Conservation (phyloP, 208 protist species). For the Trypanosoma lewisi region DNA sequence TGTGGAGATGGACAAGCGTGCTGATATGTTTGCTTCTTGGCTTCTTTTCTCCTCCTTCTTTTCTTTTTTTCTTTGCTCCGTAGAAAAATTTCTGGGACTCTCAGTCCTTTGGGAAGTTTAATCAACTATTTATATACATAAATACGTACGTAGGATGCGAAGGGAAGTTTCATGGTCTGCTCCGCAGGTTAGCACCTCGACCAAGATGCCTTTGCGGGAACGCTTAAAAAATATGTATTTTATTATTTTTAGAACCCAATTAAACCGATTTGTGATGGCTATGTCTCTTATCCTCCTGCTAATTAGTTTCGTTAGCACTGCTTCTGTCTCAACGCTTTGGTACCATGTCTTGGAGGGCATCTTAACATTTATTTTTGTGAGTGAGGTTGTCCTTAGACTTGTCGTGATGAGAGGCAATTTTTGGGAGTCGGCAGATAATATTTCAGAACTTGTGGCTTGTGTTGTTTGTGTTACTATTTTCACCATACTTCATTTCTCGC, state of each 20-base stretch:
- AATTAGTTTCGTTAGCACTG: constrained; percentile 24
- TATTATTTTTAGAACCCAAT: constrained; percentile 24
- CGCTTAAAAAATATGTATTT: constrained; percentile 31
- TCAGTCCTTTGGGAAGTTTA: too few species aligned
- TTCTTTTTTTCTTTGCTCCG: background rate
- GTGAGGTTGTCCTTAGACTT: constrained; percentile 30
- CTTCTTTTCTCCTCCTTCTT: background rate
- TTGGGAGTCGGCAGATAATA: constrained; percentile 35
- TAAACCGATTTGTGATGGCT: constrained; percentile 21
- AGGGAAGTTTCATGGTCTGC: background rate
- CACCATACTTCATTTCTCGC: constrained; percentile 24
- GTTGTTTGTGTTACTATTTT: constrained; percentile 28
- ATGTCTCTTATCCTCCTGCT: constrained; percentile 25
- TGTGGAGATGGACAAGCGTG: too few species aligned
- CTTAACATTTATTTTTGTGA: constrained; percentile 31
- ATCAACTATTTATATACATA: constrained; percentile 3
- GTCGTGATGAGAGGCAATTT: constrained; percentile 29
- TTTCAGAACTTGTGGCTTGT: constrained; percentile 24
- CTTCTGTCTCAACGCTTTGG: constrained; percentile 23
- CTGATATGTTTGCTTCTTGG: too few species aligned
- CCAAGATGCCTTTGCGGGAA: constrained; percentile 22
- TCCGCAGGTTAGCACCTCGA: background rate
- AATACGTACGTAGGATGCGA: constrained; percentile 11
- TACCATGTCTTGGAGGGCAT: constrained; percentile 31
- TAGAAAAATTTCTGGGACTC: too few species aligned